phyloP scores from a whole-genome alignment of 441 rosid genomes.

The Syzygium malaccense region DNA sequence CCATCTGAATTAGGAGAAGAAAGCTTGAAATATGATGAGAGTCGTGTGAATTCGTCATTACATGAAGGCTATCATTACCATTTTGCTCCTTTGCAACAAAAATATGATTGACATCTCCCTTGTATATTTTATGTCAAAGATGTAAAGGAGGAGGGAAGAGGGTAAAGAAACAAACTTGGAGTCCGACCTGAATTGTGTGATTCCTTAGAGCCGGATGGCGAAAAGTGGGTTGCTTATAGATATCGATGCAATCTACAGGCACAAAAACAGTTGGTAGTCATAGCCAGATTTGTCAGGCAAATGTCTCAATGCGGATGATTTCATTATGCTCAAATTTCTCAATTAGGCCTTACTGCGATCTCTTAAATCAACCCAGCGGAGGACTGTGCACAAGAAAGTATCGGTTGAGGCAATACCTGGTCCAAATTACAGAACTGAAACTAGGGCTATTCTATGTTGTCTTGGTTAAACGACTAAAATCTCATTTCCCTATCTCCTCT shows the following conservation, averaged over 20 bases:
- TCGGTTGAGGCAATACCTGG: not conserved
- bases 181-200: slow-evolving; percentile 33
- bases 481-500: not conserved
- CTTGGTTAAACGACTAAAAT: not conserved
- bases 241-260: slow-evolving; percentile 29
- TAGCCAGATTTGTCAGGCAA: not conserved
- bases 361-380: not conserved
- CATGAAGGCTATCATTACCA: not conserved
- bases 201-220: slow-evolving; percentile 31
- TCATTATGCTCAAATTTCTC: not conserved
- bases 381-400: not conserved
- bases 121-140: slow-evolving; percentile 2
- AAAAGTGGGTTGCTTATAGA: slow-evolving; percentile 35
- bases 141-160: not conserved
- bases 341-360: not conserved
- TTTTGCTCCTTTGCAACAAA: not conserved
- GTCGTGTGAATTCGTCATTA: not conserved
- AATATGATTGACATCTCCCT: not conserved
- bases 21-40: not conserved
- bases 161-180: not conserved
- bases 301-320: not conserved
- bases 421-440: not conserved
- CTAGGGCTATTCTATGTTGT: not conserved
- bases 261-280: not conserved
- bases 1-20: slow-evolving; percentile 1